Evolutionary conservation across 306 rosid genomes (phyloP), one percentile per base, ranked within the genome.

Genomic region (Arachis hypogaea): DNA sequence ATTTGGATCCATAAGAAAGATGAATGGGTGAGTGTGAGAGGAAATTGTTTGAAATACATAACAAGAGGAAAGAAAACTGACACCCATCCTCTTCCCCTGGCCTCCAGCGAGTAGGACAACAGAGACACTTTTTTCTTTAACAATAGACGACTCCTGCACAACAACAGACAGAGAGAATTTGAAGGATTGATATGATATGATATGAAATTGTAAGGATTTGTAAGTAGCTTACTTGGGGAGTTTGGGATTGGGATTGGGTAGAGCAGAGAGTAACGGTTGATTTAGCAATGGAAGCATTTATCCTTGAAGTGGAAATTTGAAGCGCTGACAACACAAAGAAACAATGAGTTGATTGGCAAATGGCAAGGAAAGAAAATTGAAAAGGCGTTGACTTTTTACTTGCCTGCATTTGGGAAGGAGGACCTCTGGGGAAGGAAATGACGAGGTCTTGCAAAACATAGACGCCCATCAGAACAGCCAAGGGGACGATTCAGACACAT

Each of bases 71-170:
- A 68, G 40, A 75, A 16, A 59, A 81, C 89, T 75, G n/a, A 92
- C 97, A 18, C 97, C 97, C 97, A 92, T 92, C 68, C 96, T 87
- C 59, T 88, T 92, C 47, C 97, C 97, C 89, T 82, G 73, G 16
- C 97, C 97, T 36, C 96, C 97, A 7, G 97, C 96, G 51, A 92
- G 79, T 7, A 92, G 80, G 70, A 92, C 67, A 58, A 92, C 96
- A 1, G 97, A 92, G 16, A 89, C 96, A 50, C 88, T 92, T 59
- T 41, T 80, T 16, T 89, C 86, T 54, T 79, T 83, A 38, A 92
- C 92, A 33, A 6, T 2, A 16, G 4, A 18, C 16, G 61, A 49
- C 0, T 30, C 60, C 68, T 72, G 51, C 45, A 38, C 52, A 54
- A 67, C 68, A 11, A 44, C 46, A 43, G 46, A 2, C 46, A 43